A percentile compares a stretch with the other conserved stretches of the same genome.
These are phyloP conservation scores for Dacryopinax primogenitus DNA, from an alignment of 768 basidiomycete genomes.

Conservation along the genomic window DNA sequence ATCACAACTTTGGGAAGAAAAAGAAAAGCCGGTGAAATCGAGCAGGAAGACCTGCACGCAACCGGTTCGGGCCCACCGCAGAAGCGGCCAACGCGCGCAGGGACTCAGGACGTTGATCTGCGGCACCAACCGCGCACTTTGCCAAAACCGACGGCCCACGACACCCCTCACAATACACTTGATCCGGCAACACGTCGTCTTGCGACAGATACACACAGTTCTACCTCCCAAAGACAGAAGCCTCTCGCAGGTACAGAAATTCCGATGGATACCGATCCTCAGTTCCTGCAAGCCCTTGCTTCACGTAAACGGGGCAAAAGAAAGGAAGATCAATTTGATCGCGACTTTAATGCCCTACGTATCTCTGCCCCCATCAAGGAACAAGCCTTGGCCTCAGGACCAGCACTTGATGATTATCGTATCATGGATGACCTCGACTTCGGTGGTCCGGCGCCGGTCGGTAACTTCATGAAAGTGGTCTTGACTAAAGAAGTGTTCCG, in stretches of 20 bases:
- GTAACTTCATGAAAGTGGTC: conserved; percentile 67
- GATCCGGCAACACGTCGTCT: background rate
- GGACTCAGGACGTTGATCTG: too few species aligned
- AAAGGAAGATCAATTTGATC: conserved; percentile 55
- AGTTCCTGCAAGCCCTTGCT: conserved; percentile 60
- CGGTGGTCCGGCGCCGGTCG: conserved; percentile 26
- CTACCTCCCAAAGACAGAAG: background rate
- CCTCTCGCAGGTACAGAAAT: background rate
- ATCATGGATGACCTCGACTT: conserved; percentile 51
- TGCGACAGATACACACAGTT: background rate
- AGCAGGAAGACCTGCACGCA: background rate
- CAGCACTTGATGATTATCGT: conserved; percentile 49
- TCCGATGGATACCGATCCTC: conserved; percentile 44
- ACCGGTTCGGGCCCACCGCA: too few species aligned
- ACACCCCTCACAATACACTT: too few species aligned
- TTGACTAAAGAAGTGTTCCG: conserved; percentile 47
- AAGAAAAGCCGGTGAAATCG: background rate
- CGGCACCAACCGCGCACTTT: too few species aligned
- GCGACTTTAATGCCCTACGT: conserved; percentile 65
- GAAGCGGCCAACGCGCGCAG: too few species aligned
- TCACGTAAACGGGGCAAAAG: conserved; percentile 59
- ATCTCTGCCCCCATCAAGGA: conserved; percentile 46
- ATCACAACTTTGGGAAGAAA: background rate
- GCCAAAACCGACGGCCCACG: too few species aligned
- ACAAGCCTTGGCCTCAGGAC: conserved; percentile 40